These are phyloP conservation scores for Lasiosphaeria ovina DNA, from an alignment of 495 filamentous ascomycete genomes.

Conservation along the genomic window DNA sequence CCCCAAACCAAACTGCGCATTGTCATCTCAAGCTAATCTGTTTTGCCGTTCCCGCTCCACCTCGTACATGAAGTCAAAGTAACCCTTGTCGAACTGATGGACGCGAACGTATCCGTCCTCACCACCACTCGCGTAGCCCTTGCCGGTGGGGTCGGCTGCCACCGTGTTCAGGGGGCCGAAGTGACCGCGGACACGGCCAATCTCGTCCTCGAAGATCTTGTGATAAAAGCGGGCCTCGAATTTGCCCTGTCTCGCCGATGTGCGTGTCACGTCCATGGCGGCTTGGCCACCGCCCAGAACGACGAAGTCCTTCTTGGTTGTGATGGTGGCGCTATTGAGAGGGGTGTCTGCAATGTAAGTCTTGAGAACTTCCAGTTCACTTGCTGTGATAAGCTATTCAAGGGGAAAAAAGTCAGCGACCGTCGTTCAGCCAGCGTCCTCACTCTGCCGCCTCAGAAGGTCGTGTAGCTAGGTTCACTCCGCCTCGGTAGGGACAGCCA, in stretches of 20 bases:
- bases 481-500: conserved; percentile 4
- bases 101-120: conserved; percentile 99
- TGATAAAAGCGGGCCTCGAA: conserved; percentile 99
- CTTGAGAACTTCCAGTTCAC: conserved; percentile 87
- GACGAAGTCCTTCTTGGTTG: conserved; percentile 91
- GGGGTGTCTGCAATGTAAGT: conserved; percentile 92
- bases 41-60: conserved; percentile 70
- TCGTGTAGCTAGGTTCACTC: no score
- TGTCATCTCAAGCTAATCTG: conserved; percentile 26
- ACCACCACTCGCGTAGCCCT: conserved; percentile 87
- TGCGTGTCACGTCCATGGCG: conserved; percentile 99
- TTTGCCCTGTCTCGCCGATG: conserved; percentile 88
- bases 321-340: conserved; percentile 90
- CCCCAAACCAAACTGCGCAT: conserved; percentile 16
- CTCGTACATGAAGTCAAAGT: conserved; percentile 98
- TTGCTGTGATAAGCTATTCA: conserved; percentile 70
- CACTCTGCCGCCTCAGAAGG: no score
- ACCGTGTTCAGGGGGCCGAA: conserved; percentile 86
- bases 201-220: conserved; percentile 98
- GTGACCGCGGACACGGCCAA: conserved; percentile 92
- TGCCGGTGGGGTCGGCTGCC: conserved; percentile 84
- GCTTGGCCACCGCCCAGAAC: conserved; percentile 97
- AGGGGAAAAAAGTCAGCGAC: conserved; percentile 12
- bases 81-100: conserved; percentile 96
- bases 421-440: no score